A percentile compares a stretch with the other conserved stretches of the same genome.
These are phyloP conservation scores for Populus tomentosa DNA, from an alignment of 441 rosid species.

Conservation along the genomic window DNA sequence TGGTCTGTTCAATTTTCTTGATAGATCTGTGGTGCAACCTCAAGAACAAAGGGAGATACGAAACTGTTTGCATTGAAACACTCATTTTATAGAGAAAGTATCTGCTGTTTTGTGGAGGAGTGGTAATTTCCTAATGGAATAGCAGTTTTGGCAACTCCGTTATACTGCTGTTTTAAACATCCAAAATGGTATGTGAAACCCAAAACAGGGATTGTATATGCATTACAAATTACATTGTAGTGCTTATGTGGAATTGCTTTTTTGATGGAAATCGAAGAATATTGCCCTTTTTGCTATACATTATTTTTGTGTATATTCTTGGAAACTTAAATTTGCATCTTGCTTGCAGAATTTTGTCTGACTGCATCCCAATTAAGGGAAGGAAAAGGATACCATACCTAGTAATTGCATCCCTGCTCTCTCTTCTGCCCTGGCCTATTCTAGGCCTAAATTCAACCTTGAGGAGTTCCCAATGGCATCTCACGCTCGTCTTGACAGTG, in stretches of 20 bases:
- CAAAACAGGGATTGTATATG: background rate
- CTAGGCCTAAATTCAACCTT: constrained; percentile 49
- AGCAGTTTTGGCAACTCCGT: background rate
- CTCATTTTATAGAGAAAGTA: background rate
- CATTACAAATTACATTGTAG: background rate
- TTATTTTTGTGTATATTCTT: background rate
- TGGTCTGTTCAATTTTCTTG: background rate
- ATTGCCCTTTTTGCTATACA: background rate
- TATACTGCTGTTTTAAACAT: background rate
- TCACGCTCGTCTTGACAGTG: constrained; percentile 60
- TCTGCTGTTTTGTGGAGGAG: background rate
- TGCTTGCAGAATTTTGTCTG: constrained; percentile 68
- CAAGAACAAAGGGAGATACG: background rate
- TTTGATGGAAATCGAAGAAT: background rate
- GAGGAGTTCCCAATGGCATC: constrained; percentile 60
- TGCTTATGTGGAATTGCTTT: background rate
- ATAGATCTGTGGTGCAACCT: background rate
- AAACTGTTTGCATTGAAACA: background rate
- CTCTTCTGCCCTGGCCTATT: constrained; percentile 85
- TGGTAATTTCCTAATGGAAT: background rate
- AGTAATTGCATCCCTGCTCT: constrained; percentile 63
- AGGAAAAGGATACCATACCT: constrained; percentile 87
- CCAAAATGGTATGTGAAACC: background rate
- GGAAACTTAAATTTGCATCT: constrained; percentile 15
- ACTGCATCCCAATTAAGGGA: constrained; percentile 83